Evolutionary conservation across 78 protist genomes (phyloP), one percentile per base, ranked within the genome.

Genomic region (Cavenderia fasciculata): DNA sequence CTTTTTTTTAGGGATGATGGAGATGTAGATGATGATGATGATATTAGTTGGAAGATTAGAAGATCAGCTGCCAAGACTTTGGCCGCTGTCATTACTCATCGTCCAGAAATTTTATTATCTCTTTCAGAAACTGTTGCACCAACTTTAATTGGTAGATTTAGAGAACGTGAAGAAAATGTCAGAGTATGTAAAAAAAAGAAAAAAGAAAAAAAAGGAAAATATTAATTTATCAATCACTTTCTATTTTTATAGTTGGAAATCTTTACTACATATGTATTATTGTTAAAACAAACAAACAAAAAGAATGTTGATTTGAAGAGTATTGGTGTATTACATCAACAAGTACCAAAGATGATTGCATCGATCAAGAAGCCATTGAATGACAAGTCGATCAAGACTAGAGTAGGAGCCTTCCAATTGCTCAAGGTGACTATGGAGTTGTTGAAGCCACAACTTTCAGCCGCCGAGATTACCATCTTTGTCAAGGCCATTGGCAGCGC

Each of bases 11-110:
- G 66, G 23, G 95, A 88, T 25, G 96, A 95, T 16, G 95, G 38
- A 12, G 96, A 91, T 29, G 69, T 92, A 62, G 52, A 74, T 52
- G 99, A 97, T 63, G 98, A 97, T 65, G 99, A 96, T 62, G 99
- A 97, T 69, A 86, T 94, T 62, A 57, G 85, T 73, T 98, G 98
- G 98, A 98, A 98, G 86, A 97, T 96, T 59, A 93, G 98, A n/a
- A 84, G 92, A 41, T 85, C 95, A 4, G 27, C 96, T 6, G 74
- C 96, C 44, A 95, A 95, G 59, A 78, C 90, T 47, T 59, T 97
- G 0, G 61, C 74, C 4, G 94, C 98, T 1, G 59, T 96, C 56
- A 92, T 95, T 74, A 12, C 76, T 23, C 93, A 92, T 29, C 91
- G 97, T 36, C 74, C 95, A 21, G 98, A 97, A 25, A 23, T 75